Evolutionary conservation across 1,284 basidiomycete species (phyloP).

Genomic region (Boletellus sp.): DNA sequence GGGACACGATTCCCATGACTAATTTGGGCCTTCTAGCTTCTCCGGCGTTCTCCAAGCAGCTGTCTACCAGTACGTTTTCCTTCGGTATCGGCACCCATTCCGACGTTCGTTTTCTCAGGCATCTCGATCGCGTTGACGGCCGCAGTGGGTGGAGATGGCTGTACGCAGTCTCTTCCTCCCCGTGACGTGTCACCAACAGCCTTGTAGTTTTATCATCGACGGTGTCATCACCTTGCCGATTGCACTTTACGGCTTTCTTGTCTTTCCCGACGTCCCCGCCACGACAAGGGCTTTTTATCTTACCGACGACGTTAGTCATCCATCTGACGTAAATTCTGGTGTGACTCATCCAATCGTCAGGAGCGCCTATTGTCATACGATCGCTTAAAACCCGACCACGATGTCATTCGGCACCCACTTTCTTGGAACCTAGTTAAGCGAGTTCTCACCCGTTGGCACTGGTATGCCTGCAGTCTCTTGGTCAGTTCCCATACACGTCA

Average conservation of each 20-base stretch:
- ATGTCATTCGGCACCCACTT: constrained; percentile 41
- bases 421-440: constrained; percentile 49
- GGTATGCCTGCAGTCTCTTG: constrained; percentile 63
- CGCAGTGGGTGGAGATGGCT: constrained; percentile 73
- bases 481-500: constrained; percentile 34
- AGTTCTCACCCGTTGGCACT: constrained; percentile 63
- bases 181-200: background rate
- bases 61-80: constrained; percentile 47
- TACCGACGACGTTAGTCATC: constrained; percentile 44
- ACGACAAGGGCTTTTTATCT: constrained; percentile 68
- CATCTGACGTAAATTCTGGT: background rate
- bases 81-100: background rate
- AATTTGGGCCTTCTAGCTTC: constrained; percentile 43
- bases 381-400: constrained; percentile 40
- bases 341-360: constrained; percentile 29
- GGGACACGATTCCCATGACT: background rate
- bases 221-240: constrained; percentile 71
- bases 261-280: constrained; percentile 70
- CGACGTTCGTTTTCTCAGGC: constrained; percentile 28
- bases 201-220: constrained; percentile 65
- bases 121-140: constrained; percentile 56
- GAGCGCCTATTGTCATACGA: constrained; percentile 52
- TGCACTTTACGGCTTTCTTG: constrained; percentile 67
- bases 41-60: constrained; percentile 69
- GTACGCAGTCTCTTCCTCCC: constrained; percentile 34